Percentiles rank a stretch among this genome's conserved stretches.
phyloP scores from a whole-genome alignment of 306 rosid species.

The Malus domestica region ASM211411v1 NC_041792.1:9648501-9649000 shows the following conservation, averaged over 20 bases:
- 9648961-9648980: conserved; percentile 98
- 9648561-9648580: neutral
- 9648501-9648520: neutral
- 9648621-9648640: neutral
- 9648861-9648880: neutral
- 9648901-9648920: conserved; percentile 6
- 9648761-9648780: neutral
- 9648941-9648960: conserved; percentile 53
- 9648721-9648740: neutral
- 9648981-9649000: conserved; percentile 87
- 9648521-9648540: neutral
- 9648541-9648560: neutral
- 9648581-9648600: neutral
- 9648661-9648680: neutral
- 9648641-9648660: neutral
- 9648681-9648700: neutral
- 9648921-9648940: conserved; percentile 3
- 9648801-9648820: neutral
- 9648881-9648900: neutral
- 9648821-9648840: neutral
- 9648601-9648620: neutral
- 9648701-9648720: neutral
- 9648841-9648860: neutral
- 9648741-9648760: neutral
- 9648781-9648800: neutral